phyloP scores from a whole-genome alignment of 768 basidiomycete genomes.

The Leccinum sublutescens region DNA sequence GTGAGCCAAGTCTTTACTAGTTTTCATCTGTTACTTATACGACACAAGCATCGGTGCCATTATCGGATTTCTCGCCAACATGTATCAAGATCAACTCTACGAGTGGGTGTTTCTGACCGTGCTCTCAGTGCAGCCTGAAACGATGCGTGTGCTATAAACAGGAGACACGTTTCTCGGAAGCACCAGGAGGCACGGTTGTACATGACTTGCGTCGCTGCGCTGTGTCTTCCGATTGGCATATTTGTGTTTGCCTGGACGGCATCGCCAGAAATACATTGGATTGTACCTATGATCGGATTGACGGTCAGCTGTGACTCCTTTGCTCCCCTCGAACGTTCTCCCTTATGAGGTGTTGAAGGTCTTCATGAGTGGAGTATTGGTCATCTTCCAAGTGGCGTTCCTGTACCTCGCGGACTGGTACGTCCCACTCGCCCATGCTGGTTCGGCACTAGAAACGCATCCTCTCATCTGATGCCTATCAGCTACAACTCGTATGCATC shows the following conservation, averaged over 20 bases:
- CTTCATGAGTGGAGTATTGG: conserved; percentile 38
- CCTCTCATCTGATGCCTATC: neutral
- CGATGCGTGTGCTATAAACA: conserved; percentile 19
- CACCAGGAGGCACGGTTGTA: conserved; percentile 63
- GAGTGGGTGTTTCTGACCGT: conserved; percentile 29
- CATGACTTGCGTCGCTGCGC: conserved; percentile 49
- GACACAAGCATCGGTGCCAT: conserved; percentile 48
- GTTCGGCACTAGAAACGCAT: neutral
- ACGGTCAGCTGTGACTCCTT: conserved; percentile 15
- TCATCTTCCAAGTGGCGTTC: conserved; percentile 46
- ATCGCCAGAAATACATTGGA: conserved; percentile 56
- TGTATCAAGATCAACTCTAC: conserved; percentile 52
- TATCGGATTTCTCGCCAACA: conserved; percentile 43
- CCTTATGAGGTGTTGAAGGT: conserved; percentile 29
- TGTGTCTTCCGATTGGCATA: conserved; percentile 56
- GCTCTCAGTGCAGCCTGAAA: conserved; percentile 10
- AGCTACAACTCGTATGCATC: conserved; percentile 50
- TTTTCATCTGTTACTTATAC: neutral
- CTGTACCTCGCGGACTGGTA: conserved; percentile 53
- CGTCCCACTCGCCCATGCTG: conserved; percentile 2
- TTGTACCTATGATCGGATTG: conserved; percentile 32
- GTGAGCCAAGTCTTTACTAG: conserved; percentile 35
- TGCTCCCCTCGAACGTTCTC: neutral
- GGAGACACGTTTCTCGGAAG: conserved; percentile 17
- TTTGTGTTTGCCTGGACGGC: conserved; percentile 74